These are phyloP conservation scores for Tetragonia tetragonoides DNA, from an alignment of 148 eudicot species.

Conservation along the genomic window DNA sequence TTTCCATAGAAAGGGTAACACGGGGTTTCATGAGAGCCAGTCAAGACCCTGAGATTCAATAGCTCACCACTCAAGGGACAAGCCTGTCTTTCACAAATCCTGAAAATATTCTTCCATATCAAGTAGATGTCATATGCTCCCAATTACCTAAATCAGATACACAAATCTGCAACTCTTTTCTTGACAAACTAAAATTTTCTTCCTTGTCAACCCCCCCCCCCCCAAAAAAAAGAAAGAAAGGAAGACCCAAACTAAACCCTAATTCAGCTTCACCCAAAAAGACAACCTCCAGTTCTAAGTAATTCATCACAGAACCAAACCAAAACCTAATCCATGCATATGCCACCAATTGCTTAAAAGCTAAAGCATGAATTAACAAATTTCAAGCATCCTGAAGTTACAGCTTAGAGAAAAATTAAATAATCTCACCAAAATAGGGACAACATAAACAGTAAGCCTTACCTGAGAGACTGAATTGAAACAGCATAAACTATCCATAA, in stretches of 20 bases:
- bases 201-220: not conserved
- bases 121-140: not conserved
- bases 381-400: not conserved
- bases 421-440: not conserved
- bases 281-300: slow-evolving; percentile 3
- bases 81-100: not conserved
- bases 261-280: slow-evolving; percentile 3
- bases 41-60: not conserved
- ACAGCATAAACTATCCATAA: slow-evolving; percentile 64
- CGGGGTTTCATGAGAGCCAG: not conserved
- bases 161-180: not conserved
- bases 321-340: slow-evolving; percentile 17
- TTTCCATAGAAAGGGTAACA: not conserved
- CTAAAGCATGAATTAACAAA: slow-evolving; percentile 11
- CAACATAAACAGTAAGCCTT: slow-evolving; percentile 6
- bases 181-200: not conserved
- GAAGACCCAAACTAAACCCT: not conserved
- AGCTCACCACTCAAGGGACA: not conserved
- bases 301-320: slow-evolving; percentile 3
- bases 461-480: slow-evolving; percentile 55
- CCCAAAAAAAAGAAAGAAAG: not conserved
- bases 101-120: slow-evolving; percentile 1
- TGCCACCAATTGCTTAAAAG: slow-evolving; percentile 1
- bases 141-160: not conserved
- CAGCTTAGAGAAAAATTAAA: slow-evolving; percentile 4